Conservation (phyloP, 2,329 filamentous ascomycete genomes). For the Sphaerulina musiva region DNA sequence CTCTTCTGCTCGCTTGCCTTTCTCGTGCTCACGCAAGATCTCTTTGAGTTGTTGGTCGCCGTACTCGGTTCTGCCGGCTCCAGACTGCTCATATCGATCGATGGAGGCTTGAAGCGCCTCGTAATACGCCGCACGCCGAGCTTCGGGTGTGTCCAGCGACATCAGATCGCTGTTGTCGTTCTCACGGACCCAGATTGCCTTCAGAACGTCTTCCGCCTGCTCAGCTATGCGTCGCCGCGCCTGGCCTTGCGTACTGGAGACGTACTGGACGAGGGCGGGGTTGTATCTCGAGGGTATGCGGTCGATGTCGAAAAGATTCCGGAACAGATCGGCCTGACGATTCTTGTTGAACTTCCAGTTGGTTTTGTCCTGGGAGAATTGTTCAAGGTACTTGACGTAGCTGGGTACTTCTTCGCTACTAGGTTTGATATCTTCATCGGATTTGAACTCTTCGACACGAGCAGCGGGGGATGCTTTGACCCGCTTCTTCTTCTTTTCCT, state of each 20-base stretch:
- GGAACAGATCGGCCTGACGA: constrained; percentile 76
- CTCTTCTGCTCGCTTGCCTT: constrained; percentile 11
- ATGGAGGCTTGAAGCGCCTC: constrained; percentile 8
- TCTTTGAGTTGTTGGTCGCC: constrained; percentile 13
- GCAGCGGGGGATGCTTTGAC: constrained; percentile 1
- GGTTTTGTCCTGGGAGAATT: constrained; percentile 63
- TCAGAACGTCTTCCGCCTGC: constrained; percentile 14
- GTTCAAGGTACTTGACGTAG: constrained; percentile 68
- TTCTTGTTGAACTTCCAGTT: constrained; percentile 97
- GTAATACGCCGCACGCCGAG: constrained; percentile 12
- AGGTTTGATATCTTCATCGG: not conserved
- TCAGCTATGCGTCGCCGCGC: constrained; percentile 13
- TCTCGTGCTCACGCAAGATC: constrained; percentile 7
- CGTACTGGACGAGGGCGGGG: constrained; percentile 65
- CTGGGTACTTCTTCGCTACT: constrained; percentile 38
- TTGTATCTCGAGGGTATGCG: constrained; percentile 57
- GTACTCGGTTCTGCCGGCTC: constrained; percentile 12
- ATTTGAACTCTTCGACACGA: too few species aligned
- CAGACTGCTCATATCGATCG: constrained; percentile 11
- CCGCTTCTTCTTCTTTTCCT: constrained; percentile 24
- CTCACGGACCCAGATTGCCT: constrained; percentile 13
- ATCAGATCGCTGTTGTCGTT: constrained; percentile 13
- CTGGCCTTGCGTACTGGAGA: constrained; percentile 69
- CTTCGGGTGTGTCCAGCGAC: constrained; percentile 11
- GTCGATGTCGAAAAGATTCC: constrained; percentile 47